Base-by-base conservation (phyloP, 2,329 filamentous ascomycete species). In the Diaporthe longicolla region DNA sequence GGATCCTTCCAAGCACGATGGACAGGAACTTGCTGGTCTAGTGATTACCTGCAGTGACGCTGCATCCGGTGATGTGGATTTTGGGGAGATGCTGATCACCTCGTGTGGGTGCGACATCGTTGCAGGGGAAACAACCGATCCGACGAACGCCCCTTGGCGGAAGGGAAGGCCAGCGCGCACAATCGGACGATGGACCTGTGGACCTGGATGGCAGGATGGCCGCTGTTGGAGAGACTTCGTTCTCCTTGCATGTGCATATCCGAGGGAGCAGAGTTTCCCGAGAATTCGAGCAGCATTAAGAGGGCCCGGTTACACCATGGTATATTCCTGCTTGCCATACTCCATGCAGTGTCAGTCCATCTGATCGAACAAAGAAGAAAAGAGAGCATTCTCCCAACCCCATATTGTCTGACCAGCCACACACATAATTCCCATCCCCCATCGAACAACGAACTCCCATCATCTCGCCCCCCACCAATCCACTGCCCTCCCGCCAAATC, bases 1-100 rank as follows among this genome's bases (percentile, higher is more conserved):
- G 63, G n/a, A 66, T 66, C 63, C 63, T 66, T 26, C 63, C 63
- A 68, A 32, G 63, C 63, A 68, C 63, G 63, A 66, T 66, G 63
- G 63, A 66, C 63, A 66, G 63, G 45, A 66, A 24, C 21, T 24
- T n/a, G 48, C 19, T 40, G 63, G 45, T 66, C 63, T 66, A 68
- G 63, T 68, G 63, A 68, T 68, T 54, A 54, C 63, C 63, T 68
- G 63, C 63, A 68, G 63, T 54, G 63, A 68, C 45, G 45, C 45
- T 68, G 63, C 63, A 68, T 68, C 48, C 48, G 63, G 63, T 68
- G 63, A 68, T 54, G 63, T 68, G 63, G 63, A 35, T 54, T 54
- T 21, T 43, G 48, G 48, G 48, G 37, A 54, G 63, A 19, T 68
- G 63, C 32, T 52, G 63, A 68, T 68, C 63, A 68, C 48, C 63